A percentile compares a stretch with the other conserved stretches of the same genome.
These are phyloP conservation scores for Plenodomus lindquistii DNA, from an alignment of 2,329 filamentous ascomycete species.

Conservation along the genomic window DNA sequence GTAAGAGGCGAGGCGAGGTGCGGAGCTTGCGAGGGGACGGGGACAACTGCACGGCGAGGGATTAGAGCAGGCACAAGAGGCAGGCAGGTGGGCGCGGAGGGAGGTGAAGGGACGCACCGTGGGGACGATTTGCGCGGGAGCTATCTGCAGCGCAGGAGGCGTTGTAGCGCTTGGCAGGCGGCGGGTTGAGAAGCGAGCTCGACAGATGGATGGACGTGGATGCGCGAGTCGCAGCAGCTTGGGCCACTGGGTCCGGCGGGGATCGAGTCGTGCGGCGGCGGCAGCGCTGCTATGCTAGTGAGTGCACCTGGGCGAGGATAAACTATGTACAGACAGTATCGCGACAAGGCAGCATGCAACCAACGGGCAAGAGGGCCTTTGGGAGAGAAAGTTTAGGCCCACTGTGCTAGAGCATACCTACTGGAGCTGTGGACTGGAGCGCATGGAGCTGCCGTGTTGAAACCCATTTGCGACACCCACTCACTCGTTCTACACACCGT, in stretches of 20 bases:
- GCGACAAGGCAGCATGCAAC: too few relatives aligned
- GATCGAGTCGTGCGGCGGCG: conserved; percentile 14
- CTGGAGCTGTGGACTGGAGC: conserved; percentile 15
- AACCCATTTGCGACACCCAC: conserved; percentile 31
- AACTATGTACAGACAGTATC: neutral
- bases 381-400: too few relatives aligned
- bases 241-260: conserved; percentile 18
- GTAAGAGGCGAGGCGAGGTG: conserved; percentile 12
- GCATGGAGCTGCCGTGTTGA: conserved; percentile 22
- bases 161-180: conserved; percentile 42
- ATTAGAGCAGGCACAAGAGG: conserved; percentile 11
- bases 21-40: conserved; percentile 14
- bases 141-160: conserved; percentile 41
- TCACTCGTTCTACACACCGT: neutral
- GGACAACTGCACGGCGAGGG: conserved; percentile 10
- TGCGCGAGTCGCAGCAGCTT: conserved; percentile 24
- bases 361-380: too few relatives aligned
- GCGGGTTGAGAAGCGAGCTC: conserved; percentile 39
- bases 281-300: neutral
- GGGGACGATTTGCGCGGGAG: conserved; percentile 25
- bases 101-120: conserved; percentile 20
- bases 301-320: neutral
- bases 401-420: conserved; percentile 3
- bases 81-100: conserved; percentile 7
- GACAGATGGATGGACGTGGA: conserved; percentile 17